phyloP scores from a whole-genome alignment of 2,329 filamentous ascomycete genomes.

The Scedosporium aurantiacum region DNA sequence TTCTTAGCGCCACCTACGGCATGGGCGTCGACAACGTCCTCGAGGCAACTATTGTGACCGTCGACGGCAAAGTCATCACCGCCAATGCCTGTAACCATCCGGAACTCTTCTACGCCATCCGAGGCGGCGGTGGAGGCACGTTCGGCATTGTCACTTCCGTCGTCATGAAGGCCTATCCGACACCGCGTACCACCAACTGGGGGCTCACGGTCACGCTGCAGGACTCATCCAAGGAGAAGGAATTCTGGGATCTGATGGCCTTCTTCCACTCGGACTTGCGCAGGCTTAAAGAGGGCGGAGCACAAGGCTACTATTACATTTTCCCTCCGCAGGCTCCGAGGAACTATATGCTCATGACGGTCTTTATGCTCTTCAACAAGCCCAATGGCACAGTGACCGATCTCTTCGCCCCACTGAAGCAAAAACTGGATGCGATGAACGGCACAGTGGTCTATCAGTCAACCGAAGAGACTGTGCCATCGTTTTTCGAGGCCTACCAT shows the following conservation, averaged over 20 bases:
- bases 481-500: background rate
- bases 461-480: background rate
- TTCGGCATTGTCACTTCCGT: constrained; percentile 24
- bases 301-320: constrained; percentile 8
- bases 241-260: constrained; percentile 6
- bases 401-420: background rate
- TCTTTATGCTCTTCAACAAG: background rate
- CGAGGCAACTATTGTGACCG: constrained; percentile 27
- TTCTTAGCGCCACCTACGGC: constrained; percentile 26
- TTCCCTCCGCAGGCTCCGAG: background rate
- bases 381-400: background rate
- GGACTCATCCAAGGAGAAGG: background rate
- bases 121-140: constrained; percentile 24
- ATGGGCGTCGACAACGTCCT: constrained; percentile 33
- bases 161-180: constrained; percentile 28
- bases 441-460: background rate
- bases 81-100: constrained; percentile 21
- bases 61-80: constrained; percentile 22
- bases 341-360: background rate
- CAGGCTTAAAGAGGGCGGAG: constrained; percentile 1
- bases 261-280: background rate
- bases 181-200: constrained; percentile 16
- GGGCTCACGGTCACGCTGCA: constrained; percentile 1
- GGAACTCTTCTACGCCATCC: constrained; percentile 27
- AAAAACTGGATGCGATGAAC: background rate